Percentiles rank a stretch among this genome's conserved stretches.
Evolutionary conservation across 164 flowering plant species (phyloP).

Genomic region (Berberis vulgaris): DNA sequence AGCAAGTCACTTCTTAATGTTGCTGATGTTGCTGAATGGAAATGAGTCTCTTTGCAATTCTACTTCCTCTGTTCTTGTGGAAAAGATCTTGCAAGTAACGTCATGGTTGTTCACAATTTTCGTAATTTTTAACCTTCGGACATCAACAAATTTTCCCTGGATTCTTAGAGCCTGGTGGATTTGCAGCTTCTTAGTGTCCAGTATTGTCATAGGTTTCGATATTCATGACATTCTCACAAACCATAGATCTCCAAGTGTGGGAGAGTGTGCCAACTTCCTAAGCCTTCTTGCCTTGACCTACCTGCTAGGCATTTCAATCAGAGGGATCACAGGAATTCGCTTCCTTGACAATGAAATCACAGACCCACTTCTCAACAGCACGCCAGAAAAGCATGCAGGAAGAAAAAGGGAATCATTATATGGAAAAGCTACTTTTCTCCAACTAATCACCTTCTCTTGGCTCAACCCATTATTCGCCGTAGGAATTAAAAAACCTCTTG

Average conservation of each 20-base stretch:
- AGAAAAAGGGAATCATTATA: slow-evolving; percentile 39
- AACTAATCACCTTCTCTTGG: slow-evolving; percentile 88
- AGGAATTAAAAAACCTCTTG: slow-evolving; percentile 70
- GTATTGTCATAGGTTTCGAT: slow-evolving; percentile 25
- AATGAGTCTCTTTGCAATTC: slow-evolving; percentile 29
- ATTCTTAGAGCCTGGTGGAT: slow-evolving; percentile 72
- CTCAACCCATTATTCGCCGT: slow-evolving; percentile 67
- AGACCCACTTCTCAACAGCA: slow-evolving; percentile 53
- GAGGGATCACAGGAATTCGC: slow-evolving; percentile 50
- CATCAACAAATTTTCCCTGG: slow-evolving; percentile 43
- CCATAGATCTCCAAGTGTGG: slow-evolving; percentile 16
- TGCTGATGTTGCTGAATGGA: slow-evolving; percentile 29
- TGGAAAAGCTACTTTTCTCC: slow-evolving; percentile 59
- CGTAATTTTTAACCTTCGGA: slow-evolving; percentile 20
- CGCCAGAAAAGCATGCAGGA: slow-evolving; percentile 19
- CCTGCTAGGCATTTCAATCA: slow-evolving; percentile 37
- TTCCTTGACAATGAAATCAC: slow-evolving; percentile 20
- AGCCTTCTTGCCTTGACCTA: slow-evolving; percentile 34
- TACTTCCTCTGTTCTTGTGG: slow-evolving; percentile 14
- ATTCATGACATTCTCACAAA: slow-evolving; percentile 15
- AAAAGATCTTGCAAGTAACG: slow-evolving; percentile 39
- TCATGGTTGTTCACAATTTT: slow-evolving; percentile 42
- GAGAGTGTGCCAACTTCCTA: slow-evolving; percentile 37
- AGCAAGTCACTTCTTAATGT: slow-evolving; percentile 28
- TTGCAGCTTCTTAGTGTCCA: slow-evolving; percentile 48